Conservation (phyloP, 2,329 filamentous ascomycete species). For the Pseudogymnoascus verrucosus region DNA sequence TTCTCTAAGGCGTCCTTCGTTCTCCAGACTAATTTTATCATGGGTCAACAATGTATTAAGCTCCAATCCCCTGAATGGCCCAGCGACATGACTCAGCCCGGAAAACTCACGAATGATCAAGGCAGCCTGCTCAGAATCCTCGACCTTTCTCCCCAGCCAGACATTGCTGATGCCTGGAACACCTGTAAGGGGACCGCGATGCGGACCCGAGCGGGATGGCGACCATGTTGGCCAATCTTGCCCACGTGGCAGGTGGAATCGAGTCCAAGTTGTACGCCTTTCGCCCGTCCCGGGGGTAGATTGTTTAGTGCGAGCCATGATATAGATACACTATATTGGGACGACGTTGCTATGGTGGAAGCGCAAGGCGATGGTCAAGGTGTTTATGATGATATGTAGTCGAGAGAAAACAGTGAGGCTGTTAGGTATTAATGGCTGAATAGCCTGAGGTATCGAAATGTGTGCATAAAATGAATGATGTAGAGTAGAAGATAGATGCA, state of each 20-base stretch:
- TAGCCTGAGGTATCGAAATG: neutral
- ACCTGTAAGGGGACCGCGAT: neutral
- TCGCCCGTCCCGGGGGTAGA: neutral
- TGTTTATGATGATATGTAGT: neutral
- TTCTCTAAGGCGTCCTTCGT: neutral
- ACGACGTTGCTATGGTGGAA: neutral
- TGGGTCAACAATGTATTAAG: neutral
- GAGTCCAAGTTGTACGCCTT: slow-evolving; percentile 16
- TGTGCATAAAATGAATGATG: neutral
- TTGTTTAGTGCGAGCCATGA: neutral
- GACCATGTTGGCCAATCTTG: slow-evolving; percentile 21
- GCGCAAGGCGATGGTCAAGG: neutral
- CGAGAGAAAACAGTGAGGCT: neutral
- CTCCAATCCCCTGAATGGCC: neutral
- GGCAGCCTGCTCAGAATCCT: slow-evolving; percentile 18
- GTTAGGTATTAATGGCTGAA: neutral
- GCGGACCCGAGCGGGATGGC: slow-evolving; percentile 16
- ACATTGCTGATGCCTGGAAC: slow-evolving; percentile 23
- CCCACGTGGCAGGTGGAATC: slow-evolving; percentile 18
- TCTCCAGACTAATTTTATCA: neutral
- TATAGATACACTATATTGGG: neutral
- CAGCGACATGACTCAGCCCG: neutral
- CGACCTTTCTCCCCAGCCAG: slow-evolving; percentile 24
- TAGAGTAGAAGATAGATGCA: neutral
- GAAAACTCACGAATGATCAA: slow-evolving; percentile 14